These are phyloP conservation scores for Magnaporthiopsis incrustans DNA, from an alignment of 2,329 filamentous ascomycete genomes.

Conservation along the genomic window DNA sequence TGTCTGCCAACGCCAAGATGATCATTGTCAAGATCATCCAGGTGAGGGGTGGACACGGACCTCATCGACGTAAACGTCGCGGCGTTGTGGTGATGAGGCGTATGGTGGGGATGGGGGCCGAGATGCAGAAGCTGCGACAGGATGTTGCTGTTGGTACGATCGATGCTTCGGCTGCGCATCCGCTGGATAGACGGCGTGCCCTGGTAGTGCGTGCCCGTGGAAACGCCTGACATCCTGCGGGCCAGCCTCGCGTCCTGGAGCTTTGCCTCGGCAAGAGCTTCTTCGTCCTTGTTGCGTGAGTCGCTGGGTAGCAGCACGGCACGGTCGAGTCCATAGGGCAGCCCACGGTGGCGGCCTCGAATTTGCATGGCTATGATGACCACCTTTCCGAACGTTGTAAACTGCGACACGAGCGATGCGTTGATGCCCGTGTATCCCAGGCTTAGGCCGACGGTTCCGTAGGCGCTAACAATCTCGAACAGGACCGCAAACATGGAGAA, in stretches of 20 bases:
- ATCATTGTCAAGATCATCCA: not conserved
- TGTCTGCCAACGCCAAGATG: not conserved
- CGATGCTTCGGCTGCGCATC: constrained; percentile 29
- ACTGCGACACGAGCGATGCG: constrained; percentile 75
- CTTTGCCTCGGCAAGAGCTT: constrained; percentile 34
- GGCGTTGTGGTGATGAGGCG: not conserved
- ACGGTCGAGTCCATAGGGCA: constrained; percentile 59
- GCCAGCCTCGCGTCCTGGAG: constrained; percentile 15
- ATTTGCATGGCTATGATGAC: constrained; percentile 63
- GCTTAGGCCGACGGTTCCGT: constrained; percentile 88
- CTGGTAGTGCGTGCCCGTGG: constrained; percentile 19
- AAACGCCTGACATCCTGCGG: constrained; percentile 28
- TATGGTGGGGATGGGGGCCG: constrained; percentile 33
- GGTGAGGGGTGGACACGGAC: not conserved
- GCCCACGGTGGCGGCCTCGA: constrained; percentile 59
- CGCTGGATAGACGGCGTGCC: constrained; percentile 17
- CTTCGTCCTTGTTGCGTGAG: constrained; percentile 44
- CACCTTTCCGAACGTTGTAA: constrained; percentile 64
- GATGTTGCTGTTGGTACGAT: constrained; percentile 33
- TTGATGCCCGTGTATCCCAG: constrained; percentile 72
- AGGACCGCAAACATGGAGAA: constrained; percentile 64
- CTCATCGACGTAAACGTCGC: not conserved
- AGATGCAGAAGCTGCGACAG: constrained; percentile 40
- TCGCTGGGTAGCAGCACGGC: constrained; percentile 53
- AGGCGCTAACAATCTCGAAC: constrained; percentile 84